Evolutionary conservation across 1,139 yeast species (phyloP), one percentile per base, ranked within the genome.

Genomic region (Chernovozyma aurita): DNA sequence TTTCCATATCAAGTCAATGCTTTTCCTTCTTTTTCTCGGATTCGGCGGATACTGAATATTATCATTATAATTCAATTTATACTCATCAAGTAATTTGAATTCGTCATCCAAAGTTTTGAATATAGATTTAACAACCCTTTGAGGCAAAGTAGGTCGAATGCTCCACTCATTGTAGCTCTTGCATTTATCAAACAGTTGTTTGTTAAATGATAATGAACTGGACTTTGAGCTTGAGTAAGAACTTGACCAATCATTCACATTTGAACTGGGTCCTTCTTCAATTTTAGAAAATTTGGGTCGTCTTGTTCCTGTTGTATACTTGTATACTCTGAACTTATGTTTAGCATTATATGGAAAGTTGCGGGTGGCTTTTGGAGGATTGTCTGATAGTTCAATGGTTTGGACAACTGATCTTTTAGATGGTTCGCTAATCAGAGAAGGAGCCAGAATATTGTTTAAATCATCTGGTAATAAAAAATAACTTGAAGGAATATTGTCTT

Each of bases 1-100:
- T 28, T 53, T 53, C 73, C 73, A 66, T 15, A 41, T 48, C 38
- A 57, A 42, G 16, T 44, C 46, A 28, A 47, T 20, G 5, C 56
- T 54, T 27, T 53, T 49, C 36, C 59, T 40, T 33, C 59, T 47
- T 29, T 47, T 44, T 24, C 44, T 42, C 12, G 36, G 31, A 15
- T 21, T 34, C 12, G 39, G 33, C 3, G 36, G 31, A 7, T 17
- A n/a, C 16, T 18, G 12, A 8, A 18, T 11, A 7, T 26, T 24
- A 9, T 18, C 20, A 6, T 20, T 11, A 15, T n/a, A 32, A 26
- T 26, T 25, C n/a, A 18, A 13, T 27, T 30, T 34, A 26, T 38
- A 36, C 15, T 30, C 20, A 13, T 14, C 13, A 13, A 36, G 37
- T 2, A 38, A 9, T 16, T 34, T 31, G 33, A 53, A 47, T 38